Conservation (phyloP, 495 filamentous ascomycete genomes). For the Podospora fimiseda region DNA sequence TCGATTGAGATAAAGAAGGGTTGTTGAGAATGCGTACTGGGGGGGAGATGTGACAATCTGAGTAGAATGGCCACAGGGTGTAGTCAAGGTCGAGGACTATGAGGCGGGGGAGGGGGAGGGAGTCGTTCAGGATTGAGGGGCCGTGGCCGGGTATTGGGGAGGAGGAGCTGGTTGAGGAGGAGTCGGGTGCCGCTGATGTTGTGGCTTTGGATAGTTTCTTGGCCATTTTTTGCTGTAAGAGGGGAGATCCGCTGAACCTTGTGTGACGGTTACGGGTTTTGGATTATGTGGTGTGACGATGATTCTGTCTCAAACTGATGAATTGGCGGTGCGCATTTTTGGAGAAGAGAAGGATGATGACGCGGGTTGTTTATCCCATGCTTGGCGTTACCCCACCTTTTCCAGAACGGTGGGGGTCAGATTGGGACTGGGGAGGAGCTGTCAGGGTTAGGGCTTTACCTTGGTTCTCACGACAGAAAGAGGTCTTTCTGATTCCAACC, state of each 20-base stretch:
- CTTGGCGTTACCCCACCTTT: background rate
- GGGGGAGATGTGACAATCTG: slow-evolving; percentile 81
- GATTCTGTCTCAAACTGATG: no score
- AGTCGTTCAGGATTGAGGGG: slow-evolving; percentile 55
- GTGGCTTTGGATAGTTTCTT: background rate
- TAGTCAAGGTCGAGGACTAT: slow-evolving; percentile 95
- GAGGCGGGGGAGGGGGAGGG: slow-evolving; percentile 72
- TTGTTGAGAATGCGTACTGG: slow-evolving; percentile 60
- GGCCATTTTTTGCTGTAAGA: background rate
- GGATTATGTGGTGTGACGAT: no score
- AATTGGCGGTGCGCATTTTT: no score
- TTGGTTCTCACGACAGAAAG: no score
- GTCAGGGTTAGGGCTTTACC: background rate
- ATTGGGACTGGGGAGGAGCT: background rate
- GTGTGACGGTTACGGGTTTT: no score
- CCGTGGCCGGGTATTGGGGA: slow-evolving; percentile 8
- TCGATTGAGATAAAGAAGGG: slow-evolving; percentile 36
- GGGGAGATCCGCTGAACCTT: background rate
- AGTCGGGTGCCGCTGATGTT: background rate
- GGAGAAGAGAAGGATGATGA: background rate
- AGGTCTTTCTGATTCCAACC: no score
- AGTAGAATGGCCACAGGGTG: slow-evolving; percentile 97
- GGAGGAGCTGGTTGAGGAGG: slow-evolving; percentile 17
- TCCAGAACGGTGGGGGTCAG: no score
- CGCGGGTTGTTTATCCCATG: background rate